phyloP scores from a whole-genome alignment of 306 rosid species.

The Quercus rubra region DNA sequence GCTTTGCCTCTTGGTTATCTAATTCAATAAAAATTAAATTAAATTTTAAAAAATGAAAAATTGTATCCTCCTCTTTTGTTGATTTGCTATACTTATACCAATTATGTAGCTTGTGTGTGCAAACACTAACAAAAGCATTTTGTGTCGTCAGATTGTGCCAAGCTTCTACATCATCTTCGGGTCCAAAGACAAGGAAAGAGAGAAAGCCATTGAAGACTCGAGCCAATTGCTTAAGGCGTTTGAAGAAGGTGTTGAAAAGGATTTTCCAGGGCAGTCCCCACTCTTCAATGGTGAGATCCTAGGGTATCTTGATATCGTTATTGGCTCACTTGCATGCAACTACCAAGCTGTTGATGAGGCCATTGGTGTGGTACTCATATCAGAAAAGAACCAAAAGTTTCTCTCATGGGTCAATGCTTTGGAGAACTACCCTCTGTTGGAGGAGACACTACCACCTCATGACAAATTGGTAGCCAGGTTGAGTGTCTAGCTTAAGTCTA shows the following conservation, averaged over 20 bases:
- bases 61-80: too few relatives aligned
- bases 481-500: background rate
- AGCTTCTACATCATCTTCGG: background rate
- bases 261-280: too few relatives aligned
- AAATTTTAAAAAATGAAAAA: too few relatives aligned
- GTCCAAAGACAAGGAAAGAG: background rate
- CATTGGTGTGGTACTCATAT: background rate
- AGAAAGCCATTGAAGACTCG: background rate
- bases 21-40: too few relatives aligned
- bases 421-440: conserved; percentile 33
- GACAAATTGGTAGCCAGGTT: conserved; percentile 29
- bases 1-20: too few relatives aligned
- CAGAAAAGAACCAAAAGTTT: conserved; percentile 16
- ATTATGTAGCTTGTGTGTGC: too few relatives aligned
- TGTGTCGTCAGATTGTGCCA: background rate
- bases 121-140: background rate
- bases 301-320: background rate
- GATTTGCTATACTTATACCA: too few relatives aligned
- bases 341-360: background rate
- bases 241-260: background rate
- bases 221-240: background rate
- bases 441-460: conserved; percentile 40
- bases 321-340: background rate
- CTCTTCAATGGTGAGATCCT: background rate
- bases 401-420: conserved; percentile 39